These are phyloP conservation scores for Fusarium subglutinans DNA, from an alignment of 2,329 filamentous ascomycete species.

Conservation along the genomic window DNA sequence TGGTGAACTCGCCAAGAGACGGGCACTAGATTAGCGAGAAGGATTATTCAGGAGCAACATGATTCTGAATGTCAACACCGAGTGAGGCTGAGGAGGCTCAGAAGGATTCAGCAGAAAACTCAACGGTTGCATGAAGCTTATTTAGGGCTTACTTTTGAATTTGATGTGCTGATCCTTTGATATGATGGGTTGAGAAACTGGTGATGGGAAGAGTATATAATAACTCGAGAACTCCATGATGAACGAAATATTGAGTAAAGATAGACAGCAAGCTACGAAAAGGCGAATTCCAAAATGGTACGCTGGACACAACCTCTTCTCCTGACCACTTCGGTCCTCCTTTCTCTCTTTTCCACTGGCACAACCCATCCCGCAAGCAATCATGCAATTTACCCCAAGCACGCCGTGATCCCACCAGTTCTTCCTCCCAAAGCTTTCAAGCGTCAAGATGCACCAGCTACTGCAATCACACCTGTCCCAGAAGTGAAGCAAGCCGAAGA, in stretches of 20 bases:
- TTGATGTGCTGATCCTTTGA: background rate
- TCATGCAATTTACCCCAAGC: background rate
- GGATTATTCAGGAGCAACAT: slow-evolving; percentile 1
- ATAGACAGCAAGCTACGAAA: background rate
- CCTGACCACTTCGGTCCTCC: background rate
- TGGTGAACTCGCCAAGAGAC: background rate
- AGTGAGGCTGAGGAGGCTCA: background rate
- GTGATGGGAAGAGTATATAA: background rate
- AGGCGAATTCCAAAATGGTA: background rate
- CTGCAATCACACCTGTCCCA: background rate
- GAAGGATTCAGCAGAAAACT: background rate
- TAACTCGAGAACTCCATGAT: background rate
- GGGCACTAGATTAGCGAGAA: background rate
- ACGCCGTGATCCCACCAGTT: background rate
- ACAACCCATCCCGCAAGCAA: slow-evolving; percentile 1
- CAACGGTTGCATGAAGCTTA: background rate
- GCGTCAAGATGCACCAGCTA: background rate
- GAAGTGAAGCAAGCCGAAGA: background rate
- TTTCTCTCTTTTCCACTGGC: background rate
- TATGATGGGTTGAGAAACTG: background rate
- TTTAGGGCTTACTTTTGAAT: background rate
- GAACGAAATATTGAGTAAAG: background rate
- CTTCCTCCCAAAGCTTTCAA: background rate
- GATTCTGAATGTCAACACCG: background rate
- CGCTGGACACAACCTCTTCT: slow-evolving; percentile 11